Evolutionary conservation across 345 rosid genomes (phyloP), one percentile per base, ranked within the genome.

Genomic region (Mangifera indica): DNA sequence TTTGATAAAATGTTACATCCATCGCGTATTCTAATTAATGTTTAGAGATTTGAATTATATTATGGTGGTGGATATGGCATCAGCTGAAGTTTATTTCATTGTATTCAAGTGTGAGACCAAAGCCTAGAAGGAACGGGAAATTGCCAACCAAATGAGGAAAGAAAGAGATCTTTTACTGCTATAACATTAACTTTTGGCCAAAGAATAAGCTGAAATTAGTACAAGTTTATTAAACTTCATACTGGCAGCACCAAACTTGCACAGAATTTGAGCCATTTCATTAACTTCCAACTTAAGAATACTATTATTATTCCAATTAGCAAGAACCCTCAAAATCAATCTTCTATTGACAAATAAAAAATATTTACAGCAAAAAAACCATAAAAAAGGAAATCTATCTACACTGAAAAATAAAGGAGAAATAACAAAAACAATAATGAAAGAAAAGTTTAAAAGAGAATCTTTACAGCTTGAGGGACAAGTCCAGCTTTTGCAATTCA

Each of bases 381-480:
- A 29, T 49, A 15, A 6, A n/a, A 67, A 63, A 6, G 58, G 22
- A 67, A 25, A 45, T 67, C 11, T 12, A 34, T 11, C 42, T 56
- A 42, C 52, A 40, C 29, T 32, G 7, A 40, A 60, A 29, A 60
- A 37, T 37, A 37, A 65, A 18, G 17, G 46, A 54, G 45, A 63
- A 73, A 3, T 2, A 60, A 42, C 40, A 37, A 14, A 10, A 37
- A 32, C 14, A 17, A 66, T 53, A 32, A 46, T 29, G 24, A 25
- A 11, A 32, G 60, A 5, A 52, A 14, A 11, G 62, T 57, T 26
- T 20, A 44, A 24, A 40, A 48, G n/a, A 45, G 74, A 26, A 62
- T 61, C 21, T 45, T 87, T 74, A 93, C 76, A 93, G 97, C 88
- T 91, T 93, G 79, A 93, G 95, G 64, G 97, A 91, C 87, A 93